These are phyloP conservation scores for Trypethelium eluteriae DNA, from an alignment of 495 filamentous ascomycete genomes.

Conservation along the genomic window DNA sequence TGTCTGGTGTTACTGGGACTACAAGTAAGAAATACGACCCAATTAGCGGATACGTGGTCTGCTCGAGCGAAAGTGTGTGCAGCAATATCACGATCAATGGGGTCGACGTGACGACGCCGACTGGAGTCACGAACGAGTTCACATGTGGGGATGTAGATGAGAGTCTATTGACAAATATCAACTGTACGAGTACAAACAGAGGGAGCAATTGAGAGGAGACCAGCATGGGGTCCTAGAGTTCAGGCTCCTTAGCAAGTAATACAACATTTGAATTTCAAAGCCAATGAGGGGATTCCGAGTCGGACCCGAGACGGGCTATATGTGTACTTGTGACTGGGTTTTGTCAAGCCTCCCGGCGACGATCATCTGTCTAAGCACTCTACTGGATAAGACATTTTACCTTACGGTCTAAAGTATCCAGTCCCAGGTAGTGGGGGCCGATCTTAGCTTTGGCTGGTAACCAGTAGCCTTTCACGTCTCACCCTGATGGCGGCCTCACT, in stretches of 20 bases:
- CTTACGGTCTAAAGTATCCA: too few species aligned
- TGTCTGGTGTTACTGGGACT: constrained; percentile 36
- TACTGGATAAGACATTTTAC: background rate
- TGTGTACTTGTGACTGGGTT: too few species aligned
- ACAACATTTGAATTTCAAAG: too few species aligned
- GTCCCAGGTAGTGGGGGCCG: too few species aligned
- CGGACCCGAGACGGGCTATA: background rate
- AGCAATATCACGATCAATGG: constrained; percentile 44
- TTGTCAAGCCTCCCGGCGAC: too few species aligned
- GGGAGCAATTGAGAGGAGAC: constrained; percentile 16
- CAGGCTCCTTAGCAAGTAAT: too few species aligned
- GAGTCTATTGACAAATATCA: constrained; percentile 20
- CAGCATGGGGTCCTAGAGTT: too few species aligned
- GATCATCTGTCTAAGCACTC: background rate
- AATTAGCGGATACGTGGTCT: constrained; percentile 49
- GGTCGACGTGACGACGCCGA: constrained; percentile 48
- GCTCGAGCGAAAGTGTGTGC: constrained; percentile 49
- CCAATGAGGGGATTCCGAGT: background rate
- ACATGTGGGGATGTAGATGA: constrained; percentile 47
- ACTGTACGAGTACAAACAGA: constrained; percentile 23
- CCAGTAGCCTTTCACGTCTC: too few species aligned
- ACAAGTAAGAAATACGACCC: constrained; percentile 48
- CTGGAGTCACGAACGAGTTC: constrained; percentile 40
- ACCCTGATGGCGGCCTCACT: too few species aligned
- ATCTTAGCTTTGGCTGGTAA: too few species aligned